phyloP scores from a whole-genome alignment of 257 asterid species.

The Cynanchum wilfordii region DNA sequence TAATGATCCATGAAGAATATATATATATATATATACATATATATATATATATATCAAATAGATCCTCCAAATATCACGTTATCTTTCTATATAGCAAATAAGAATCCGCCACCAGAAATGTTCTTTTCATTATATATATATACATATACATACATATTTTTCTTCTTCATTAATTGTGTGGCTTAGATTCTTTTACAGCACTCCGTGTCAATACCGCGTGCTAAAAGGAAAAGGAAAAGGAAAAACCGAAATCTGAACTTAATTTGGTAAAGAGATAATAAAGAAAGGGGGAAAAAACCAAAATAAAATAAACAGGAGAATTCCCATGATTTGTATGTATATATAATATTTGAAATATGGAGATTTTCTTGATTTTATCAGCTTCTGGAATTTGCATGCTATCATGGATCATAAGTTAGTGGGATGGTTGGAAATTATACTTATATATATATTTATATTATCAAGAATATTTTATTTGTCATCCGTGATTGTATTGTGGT shows the following conservation, averaged over 20 bases:
- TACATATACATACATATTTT: neutral
- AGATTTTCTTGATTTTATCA: neutral
- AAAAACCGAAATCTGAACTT: neutral
- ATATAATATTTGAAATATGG: no score
- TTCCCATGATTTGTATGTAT: neutral
- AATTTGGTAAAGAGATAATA: neutral
- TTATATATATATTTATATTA: neutral
- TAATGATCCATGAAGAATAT: no score
- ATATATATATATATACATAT: no score
- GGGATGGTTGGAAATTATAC: neutral
- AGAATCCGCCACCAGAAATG: slow-evolving; percentile 8
- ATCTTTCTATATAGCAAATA: slow-evolving; percentile 2
- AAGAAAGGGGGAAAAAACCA: no score
- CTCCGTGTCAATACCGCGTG: slow-evolving; percentile 12
- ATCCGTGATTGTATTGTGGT: neutral
- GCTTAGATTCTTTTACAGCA: neutral
- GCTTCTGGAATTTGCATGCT: slow-evolving; percentile 1
- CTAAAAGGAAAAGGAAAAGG: slow-evolving; percentile 1
- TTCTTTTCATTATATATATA: neutral
- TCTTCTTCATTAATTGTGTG: neutral
- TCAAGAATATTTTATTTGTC: neutral
- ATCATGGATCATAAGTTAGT: neutral
- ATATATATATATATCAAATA: neutral
- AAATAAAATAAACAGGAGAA: neutral
- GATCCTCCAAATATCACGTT: slow-evolving; percentile 2